Evolutionary conservation across 371 early-diverging fungal genomes (phyloP), one percentile per base, ranked within the genome.

Genomic region (Zychaea mexicana): DNA sequence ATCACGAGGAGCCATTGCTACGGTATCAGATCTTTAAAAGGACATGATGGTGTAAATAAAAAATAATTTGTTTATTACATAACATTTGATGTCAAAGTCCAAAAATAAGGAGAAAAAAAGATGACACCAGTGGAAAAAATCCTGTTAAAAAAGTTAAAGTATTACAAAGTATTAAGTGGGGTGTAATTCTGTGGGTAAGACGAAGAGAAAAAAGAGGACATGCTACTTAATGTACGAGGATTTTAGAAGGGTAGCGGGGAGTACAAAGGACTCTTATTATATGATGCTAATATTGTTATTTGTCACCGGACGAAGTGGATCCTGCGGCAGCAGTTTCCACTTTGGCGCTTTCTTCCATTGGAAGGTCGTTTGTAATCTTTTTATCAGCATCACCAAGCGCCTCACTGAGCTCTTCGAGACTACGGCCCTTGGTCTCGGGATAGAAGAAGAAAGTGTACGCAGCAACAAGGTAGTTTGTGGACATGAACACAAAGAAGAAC

Each of bases 341-440:
- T 47, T 52, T 60, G 17, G 12, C 28, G 2, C 8, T 15, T 52
- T 22, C 13, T 27, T 45, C 49, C 28, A 9, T 27, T 0, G 38
- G 54, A 2, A 33, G 13, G n/a, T 15, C 42, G 12, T 33, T 12
- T 33, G 33, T 19, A 13, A 19, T n/a, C 52, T 38, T 21, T 17
- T 62, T 53, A 10, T 36, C 32, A 32, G 30, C 62, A 13, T 56
- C 57, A 27, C 38, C 63, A 21, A 63, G 57, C 2, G 57, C 63
- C 13, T 38, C 63, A 13, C 57, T 30, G 6, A 63, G 8, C 17
- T 88, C 77, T 65, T 88, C 89, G 24, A 87, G 73, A 17, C 84
- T 71, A 17, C 71, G 65, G 52, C 79, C 80, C 60, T 85, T 86
- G 62, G 88, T 88, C 71, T 88, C 89, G 2, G 88, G 89, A 38